Evolutionary conservation across 2,329 filamentous ascomycete species (phyloP).

Genomic region (Trichoderma koningii): DNA sequence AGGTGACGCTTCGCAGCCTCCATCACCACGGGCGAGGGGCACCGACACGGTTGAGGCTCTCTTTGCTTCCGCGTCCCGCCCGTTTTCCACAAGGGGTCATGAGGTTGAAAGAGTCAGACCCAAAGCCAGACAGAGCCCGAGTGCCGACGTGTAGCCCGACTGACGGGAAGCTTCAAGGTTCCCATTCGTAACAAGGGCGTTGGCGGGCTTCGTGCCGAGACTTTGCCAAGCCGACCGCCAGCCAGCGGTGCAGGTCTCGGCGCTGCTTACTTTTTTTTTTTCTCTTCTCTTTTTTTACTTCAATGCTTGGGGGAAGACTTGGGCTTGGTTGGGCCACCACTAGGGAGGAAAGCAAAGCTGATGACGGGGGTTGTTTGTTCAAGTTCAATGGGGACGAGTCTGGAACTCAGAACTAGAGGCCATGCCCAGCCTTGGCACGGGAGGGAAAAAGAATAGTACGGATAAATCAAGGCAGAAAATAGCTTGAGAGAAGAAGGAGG

Average conservation of each 20-base stretch:
- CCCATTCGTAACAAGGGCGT: slow-evolving; percentile 17
- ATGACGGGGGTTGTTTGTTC: no score
- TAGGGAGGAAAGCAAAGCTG: background rate
- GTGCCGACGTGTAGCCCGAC: background rate
- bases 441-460: background rate
- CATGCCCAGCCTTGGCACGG: slow-evolving; percentile 13
- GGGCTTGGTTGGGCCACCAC: slow-evolving; percentile 9
- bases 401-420: slow-evolving; percentile 11
- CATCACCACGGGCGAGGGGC: slow-evolving; percentile 8
- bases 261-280: slow-evolving; percentile 23
- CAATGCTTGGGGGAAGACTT: background rate
- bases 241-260: slow-evolving; percentile 28
- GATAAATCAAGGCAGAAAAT: background rate
- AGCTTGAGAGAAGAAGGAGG: background rate
- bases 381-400: background rate
- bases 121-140: background rate
- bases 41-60: background rate
- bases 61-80: background rate
- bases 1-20: slow-evolving; percentile 10
- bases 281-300: no score
- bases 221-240: slow-evolving; percentile 28
- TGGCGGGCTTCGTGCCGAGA: slow-evolving; percentile 27
- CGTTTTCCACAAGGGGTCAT: slow-evolving; percentile 7
- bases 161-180: background rate
- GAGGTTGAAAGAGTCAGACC: background rate